These are phyloP conservation scores for Aspergillus ochraceoroseus DNA, from an alignment of 2,329 filamentous ascomycete species.

Conservation along the genomic window DNA sequence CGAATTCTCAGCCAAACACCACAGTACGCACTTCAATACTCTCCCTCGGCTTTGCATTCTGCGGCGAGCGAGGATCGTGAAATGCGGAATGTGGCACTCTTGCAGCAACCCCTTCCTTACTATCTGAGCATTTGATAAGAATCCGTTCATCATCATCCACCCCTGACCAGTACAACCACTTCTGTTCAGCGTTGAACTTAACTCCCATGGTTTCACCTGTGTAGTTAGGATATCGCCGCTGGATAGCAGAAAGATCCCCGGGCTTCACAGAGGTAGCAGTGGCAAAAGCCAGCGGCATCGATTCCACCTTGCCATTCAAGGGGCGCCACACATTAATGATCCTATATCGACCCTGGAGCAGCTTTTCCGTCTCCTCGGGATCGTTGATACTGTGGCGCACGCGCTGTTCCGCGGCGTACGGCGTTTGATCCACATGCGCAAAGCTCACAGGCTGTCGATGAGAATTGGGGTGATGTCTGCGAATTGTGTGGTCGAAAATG, in stretches of 20 bases:
- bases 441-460: conserved; percentile 63
- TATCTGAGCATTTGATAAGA: conserved; percentile 74
- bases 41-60: conserved; percentile 67
- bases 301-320: conserved; percentile 55
- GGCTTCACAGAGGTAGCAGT: conserved; percentile 36
- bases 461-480: conserved; percentile 57
- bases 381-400: conserved; percentile 61
- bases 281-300: conserved; percentile 55
- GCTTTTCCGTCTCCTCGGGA: conserved; percentile 58
- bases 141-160: conserved; percentile 70
- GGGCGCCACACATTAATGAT: conserved; percentile 87
- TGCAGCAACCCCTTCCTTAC: conserved; percentile 37
- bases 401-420: conserved; percentile 59
- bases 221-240: conserved; percentile 68
- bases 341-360: conserved; percentile 62
- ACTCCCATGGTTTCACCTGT: conserved; percentile 71
- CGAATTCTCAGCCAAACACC: conserved; percentile 78
- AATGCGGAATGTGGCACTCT: conserved; percentile 70
- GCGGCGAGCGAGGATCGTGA: conserved; percentile 64
- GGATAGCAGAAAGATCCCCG: conserved; percentile 62
- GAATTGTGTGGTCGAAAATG: conserved; percentile 85
- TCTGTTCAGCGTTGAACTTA: conserved; percentile 55
- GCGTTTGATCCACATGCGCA: conserved; percentile 81
- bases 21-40: conserved; percentile 86
- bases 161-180: conserved; percentile 76